A percentile compares a stretch with the other conserved stretches of the same genome.
These are phyloP conservation scores for Quercus ilex DNA, from an alignment of 306 rosid species.

Conservation along the genomic window DNA sequence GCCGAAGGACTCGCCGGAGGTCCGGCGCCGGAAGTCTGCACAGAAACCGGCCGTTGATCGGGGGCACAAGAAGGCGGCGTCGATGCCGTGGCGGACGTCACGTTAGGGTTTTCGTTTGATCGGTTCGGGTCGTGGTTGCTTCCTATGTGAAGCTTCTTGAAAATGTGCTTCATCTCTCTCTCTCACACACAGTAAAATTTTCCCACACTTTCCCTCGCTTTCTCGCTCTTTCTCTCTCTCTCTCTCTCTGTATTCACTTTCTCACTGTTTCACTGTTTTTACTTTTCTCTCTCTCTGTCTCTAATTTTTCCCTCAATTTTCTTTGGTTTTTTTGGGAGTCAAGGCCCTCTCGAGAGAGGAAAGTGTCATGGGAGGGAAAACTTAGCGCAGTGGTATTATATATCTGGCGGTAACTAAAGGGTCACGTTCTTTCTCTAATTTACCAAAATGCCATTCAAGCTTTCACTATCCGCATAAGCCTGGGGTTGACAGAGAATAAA, in stretches of 20 bases:
- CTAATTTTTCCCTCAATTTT: neutral
- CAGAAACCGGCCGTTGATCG: slow-evolving; percentile 38
- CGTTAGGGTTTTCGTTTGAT: slow-evolving; percentile 49
- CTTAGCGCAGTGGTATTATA: slow-evolving; percentile 15
- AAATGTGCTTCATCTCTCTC: slow-evolving; percentile 80
- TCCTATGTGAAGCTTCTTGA: slow-evolving; percentile 96
- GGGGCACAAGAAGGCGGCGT: slow-evolving; percentile 40
- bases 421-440: neutral
- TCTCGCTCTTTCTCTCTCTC: neutral
- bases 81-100: slow-evolving; percentile 34
- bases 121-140: slow-evolving; percentile 75
- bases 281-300: neutral
- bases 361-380: slow-evolving; percentile 45
- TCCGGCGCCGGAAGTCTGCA: slow-evolving; percentile 32
- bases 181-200: neutral
- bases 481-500: neutral
- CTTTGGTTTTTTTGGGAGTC: slow-evolving; percentile 5
- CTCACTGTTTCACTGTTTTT: neutral
- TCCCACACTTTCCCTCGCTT: neutral
- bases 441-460: slow-evolving; percentile 33
- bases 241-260: neutral
- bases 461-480: neutral
- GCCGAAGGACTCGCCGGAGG: slow-evolving; percentile 49
- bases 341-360: neutral
- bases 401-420: slow-evolving; percentile 9